Base-by-base conservation (phyloP, 371 early-diverging fungal species). In the Rhizopus arrhizus region DNA sequence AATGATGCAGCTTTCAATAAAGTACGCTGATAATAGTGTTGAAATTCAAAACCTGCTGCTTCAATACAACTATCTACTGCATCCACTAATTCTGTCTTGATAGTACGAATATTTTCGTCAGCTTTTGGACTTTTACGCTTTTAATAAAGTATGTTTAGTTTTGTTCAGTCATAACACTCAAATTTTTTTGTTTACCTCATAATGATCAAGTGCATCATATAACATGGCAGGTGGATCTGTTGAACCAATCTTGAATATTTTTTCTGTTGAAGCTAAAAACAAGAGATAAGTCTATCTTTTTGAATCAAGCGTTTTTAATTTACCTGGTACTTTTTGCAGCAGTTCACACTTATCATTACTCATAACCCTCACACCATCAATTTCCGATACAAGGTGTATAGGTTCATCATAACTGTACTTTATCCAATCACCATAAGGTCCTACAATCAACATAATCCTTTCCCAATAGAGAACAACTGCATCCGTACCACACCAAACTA, bases 401-500 rank as follows among this genome's bases (percentile, higher is more conserved):
- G 88, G 81, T 13, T 91, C 87, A 15, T 94, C 95, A 56, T 92
- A 89, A 0, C 85, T 64, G 60, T 90, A 90, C 76, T 90, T 88
- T 56, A 95, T 88, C 77, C 89, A 89, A 63, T 94, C 95, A 12
- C 96, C 96, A 75, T 89, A 93, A 1, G 97, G 98, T 0, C 96
- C 98, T 1, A 97, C 87, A 77, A 98, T 86, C 54, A 94, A 73
- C 4, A 94, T 83, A 57, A 88, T 85, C 58, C 86, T 84, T 32
- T 89, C 90, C 89, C 91, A 93, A 66, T 91, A 91, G 7, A 93
- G 69, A 2, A 94, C 85, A 7, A 95, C 96, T 0, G 95, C 90
- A 66, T 98, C 99, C 15, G 87, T 90, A n/a, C 98, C 97, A 71
- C 99, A 97, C 98, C 97, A 96, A 1, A 89, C 89, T 28, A 95